phyloP scores from a whole-genome alignment of 2,329 filamentous ascomycete species.

The Emergomyces orientalis region DNA sequence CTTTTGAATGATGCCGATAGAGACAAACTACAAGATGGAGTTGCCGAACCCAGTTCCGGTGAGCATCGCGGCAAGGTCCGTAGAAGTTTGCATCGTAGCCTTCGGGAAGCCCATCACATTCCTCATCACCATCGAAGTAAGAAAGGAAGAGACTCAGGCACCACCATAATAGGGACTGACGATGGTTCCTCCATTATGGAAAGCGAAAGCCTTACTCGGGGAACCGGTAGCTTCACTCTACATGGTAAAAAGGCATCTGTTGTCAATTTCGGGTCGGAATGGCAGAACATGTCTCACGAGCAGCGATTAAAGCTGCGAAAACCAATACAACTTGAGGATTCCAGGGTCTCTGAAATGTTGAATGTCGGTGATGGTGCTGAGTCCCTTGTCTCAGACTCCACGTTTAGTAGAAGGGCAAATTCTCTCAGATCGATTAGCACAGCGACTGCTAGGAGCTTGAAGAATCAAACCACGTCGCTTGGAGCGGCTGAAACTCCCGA shows the following conservation, averaged over 20 bases:
- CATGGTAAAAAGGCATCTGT: constrained; percentile 98
- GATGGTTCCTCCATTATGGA: constrained; percentile 38
- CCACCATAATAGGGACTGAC: constrained; percentile 47
- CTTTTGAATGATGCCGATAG: constrained; percentile 37
- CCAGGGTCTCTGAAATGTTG: constrained; percentile 27
- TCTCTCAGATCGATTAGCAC: constrained; percentile 59
- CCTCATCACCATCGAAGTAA: constrained; percentile 60
- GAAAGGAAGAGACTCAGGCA: constrained; percentile 64
- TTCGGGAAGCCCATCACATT: constrained; percentile 68
- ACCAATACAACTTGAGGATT: constrained; percentile 33
- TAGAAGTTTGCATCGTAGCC: constrained; percentile 77
- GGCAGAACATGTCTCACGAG: constrained; percentile 67
- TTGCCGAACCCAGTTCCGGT: constrained; percentile 34
- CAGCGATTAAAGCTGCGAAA: constrained; percentile 60
- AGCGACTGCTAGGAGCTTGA: constrained; percentile 51
- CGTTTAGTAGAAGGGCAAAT: constrained; percentile 45
- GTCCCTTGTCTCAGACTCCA: constrained; percentile 20
- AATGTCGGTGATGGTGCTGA: constrained; percentile 22
- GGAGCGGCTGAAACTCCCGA: background rate
- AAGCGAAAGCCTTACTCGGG: constrained; percentile 64
- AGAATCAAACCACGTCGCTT: constrained; percentile 19
- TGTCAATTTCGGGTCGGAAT: constrained; percentile 89
- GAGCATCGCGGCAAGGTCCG: constrained; percentile 60
- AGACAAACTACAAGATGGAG: constrained; percentile 32
- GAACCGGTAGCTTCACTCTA: constrained; percentile 83